Conservation (phyloP, 2,329 filamentous ascomycete species). For the Gnomoniopsis sp. region DNA sequence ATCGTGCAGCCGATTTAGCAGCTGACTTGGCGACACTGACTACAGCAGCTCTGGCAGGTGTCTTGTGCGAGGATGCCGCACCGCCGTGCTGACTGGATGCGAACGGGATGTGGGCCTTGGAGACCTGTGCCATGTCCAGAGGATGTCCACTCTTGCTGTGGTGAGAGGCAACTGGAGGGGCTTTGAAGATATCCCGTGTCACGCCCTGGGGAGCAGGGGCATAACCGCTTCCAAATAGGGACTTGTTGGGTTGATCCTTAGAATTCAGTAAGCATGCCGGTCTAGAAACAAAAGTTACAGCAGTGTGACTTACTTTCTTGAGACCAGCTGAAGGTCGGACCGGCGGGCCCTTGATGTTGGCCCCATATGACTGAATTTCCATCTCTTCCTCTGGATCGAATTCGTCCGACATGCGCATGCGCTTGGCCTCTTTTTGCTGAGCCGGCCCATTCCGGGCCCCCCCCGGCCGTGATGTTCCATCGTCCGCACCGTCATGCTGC, state of each 20-base stretch:
- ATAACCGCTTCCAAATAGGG: conserved; percentile 59
- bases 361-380: conserved; percentile 54
- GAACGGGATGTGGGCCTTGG: conserved; percentile 86
- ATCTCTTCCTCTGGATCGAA: conserved; percentile 55
- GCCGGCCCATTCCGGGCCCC: conserved; percentile 52
- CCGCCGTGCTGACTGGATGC: conserved; percentile 63
- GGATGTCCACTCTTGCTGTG: conserved; percentile 67
- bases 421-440: conserved; percentile 73
- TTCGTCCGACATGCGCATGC: conserved; percentile 73
- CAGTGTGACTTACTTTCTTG: conserved; percentile 58
- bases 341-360: conserved; percentile 72
- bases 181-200: conserved; percentile 60
- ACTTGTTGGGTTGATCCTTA: conserved; percentile 60
- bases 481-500: conserved; percentile 60
- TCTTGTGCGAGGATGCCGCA: conserved; percentile 57
- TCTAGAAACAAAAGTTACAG: background rate
- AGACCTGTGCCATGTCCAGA: conserved; percentile 81
- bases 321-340: conserved; percentile 72
- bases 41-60: conserved; percentile 57
- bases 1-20: conserved; percentile 58
- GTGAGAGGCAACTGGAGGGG: conserved; percentile 59
- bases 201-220: conserved; percentile 52
- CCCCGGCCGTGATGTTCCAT: conserved; percentile 45
- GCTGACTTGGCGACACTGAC: conserved; percentile 49
- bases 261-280: conserved; percentile 30